Conservation (phyloP, 257 asterid genomes). For the Solanum habrochaites region DNA sequence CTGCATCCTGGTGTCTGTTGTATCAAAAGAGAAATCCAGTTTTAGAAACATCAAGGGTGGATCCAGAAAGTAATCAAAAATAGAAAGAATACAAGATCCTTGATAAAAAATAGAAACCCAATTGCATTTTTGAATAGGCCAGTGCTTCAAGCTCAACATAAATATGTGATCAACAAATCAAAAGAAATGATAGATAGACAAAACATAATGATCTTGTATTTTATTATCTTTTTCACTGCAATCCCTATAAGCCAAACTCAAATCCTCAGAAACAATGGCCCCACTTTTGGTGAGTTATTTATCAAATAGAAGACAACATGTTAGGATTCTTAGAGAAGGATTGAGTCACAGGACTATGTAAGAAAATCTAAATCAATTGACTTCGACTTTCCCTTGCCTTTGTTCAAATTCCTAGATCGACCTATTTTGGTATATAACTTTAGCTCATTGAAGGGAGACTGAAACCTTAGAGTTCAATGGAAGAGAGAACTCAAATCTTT, state of each 20-base stretch:
- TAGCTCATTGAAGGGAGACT: too few species aligned
- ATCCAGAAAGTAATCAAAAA: neutral
- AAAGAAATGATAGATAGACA: neutral
- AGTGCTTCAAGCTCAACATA: neutral
- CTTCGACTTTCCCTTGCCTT: too few species aligned
- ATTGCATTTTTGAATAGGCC: neutral
- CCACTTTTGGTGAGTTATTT: neutral
- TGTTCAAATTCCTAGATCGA: too few species aligned
- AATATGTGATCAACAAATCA: neutral
- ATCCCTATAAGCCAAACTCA: neutral
- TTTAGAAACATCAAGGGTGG: neutral
- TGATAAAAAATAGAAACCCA: neutral
- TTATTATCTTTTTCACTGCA: neutral
- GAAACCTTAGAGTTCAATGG: too few species aligned
- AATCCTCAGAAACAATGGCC: neutral
- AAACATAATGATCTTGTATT: neutral
- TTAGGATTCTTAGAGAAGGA: too few species aligned
- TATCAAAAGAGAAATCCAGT: neutral
- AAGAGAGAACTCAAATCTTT: too few species aligned
- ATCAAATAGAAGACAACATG: neutral
- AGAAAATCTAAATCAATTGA: too few species aligned
- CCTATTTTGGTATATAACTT: too few species aligned
- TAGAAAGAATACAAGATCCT: neutral
- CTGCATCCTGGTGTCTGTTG: constrained; percentile 23
- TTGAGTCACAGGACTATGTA: too few species aligned